Conservation (phyloP, 805 yeast species). For the Kodamaea lidongshanica region DNA sequence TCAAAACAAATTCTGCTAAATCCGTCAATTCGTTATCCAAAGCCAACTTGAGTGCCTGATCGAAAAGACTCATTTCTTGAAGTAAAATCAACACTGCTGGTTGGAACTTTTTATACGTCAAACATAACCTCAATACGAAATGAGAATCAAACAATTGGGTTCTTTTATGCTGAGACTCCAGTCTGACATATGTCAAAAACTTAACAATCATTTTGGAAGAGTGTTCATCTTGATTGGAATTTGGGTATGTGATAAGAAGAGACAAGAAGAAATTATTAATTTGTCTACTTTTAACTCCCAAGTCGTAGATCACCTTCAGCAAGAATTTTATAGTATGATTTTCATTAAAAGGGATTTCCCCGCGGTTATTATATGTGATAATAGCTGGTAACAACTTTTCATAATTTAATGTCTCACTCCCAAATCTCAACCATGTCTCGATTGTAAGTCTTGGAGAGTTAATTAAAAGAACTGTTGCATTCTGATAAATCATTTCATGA, state of each 20-base stretch:
- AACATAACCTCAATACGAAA: constrained; percentile 68
- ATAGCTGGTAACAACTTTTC: constrained; percentile 70
- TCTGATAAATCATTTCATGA: constrained; percentile 48
- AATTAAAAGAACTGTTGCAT: constrained; percentile 61
- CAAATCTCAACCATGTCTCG: constrained; percentile 67
- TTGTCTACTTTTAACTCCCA: constrained; percentile 34
- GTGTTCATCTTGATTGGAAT: constrained; percentile 10
- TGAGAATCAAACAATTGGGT: constrained; percentile 52
- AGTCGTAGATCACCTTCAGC: constrained; percentile 39
- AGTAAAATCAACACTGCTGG: constrained; percentile 74
- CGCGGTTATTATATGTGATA: constrained; percentile 51
- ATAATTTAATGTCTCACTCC: constrained; percentile 43
- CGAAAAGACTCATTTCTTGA: constrained; percentile 55
- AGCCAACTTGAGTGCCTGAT: constrained; percentile 76
- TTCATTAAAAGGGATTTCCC: constrained; percentile 33
- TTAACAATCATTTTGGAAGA: constrained; percentile 26
- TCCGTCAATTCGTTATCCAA: constrained; percentile 53
- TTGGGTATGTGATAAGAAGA: constrained; percentile 47
- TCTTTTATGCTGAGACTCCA: constrained; percentile 13
- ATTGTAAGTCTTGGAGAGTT: constrained; percentile 67
- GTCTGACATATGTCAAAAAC: constrained; percentile 22
- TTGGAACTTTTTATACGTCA: constrained; percentile 49
- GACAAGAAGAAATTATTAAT: constrained; percentile 70
- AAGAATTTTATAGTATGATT: constrained; percentile 68
- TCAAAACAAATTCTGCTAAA: constrained; percentile 38